A percentile compares a stretch with the other conserved stretches of the same genome.
These are phyloP conservation scores for Brasenia schreberi DNA, from an alignment of 164 flowering plant species.

Conservation along the genomic window DNA sequence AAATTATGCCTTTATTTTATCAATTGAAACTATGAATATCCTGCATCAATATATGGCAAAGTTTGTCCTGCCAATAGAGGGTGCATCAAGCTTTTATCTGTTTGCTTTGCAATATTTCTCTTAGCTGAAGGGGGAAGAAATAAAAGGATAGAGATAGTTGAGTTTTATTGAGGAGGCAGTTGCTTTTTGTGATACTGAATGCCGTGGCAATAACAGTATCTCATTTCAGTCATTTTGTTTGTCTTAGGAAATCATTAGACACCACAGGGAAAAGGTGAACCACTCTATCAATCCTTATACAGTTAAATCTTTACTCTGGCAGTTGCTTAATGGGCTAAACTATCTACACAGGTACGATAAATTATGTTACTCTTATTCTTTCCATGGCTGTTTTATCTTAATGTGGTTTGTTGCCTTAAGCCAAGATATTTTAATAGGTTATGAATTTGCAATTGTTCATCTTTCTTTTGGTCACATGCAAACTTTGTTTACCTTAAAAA, in stretches of 20 bases:
- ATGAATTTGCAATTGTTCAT: background rate
- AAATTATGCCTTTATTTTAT: too few species aligned
- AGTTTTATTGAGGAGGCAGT: background rate
- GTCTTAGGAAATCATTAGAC: conserved; percentile 80
- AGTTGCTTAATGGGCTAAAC: conserved; percentile 93
- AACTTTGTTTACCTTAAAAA: background rate
- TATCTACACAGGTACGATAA: conserved; percentile 75
- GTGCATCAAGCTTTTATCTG: background rate
- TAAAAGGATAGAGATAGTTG: background rate
- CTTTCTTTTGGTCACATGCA: too few species aligned
- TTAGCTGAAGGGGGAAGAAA: background rate
- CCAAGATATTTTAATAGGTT: too few species aligned
- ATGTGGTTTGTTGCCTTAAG: background rate
- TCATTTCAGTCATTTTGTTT: conserved; percentile 1
- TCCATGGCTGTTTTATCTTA: background rate
- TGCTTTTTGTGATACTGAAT: background rate
- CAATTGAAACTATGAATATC: too few species aligned
- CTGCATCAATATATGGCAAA: too few species aligned
- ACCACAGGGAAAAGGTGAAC: conserved; percentile 86
- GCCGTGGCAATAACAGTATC: too few species aligned
- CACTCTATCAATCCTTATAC: conserved; percentile 73
- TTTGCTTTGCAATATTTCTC: background rate
- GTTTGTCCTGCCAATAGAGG: background rate
- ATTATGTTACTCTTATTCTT: background rate
- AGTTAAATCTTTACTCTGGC: conserved; percentile 91